Base-by-base conservation (phyloP, 306 rosid genomes). In the Cicer bijugum region DNA sequence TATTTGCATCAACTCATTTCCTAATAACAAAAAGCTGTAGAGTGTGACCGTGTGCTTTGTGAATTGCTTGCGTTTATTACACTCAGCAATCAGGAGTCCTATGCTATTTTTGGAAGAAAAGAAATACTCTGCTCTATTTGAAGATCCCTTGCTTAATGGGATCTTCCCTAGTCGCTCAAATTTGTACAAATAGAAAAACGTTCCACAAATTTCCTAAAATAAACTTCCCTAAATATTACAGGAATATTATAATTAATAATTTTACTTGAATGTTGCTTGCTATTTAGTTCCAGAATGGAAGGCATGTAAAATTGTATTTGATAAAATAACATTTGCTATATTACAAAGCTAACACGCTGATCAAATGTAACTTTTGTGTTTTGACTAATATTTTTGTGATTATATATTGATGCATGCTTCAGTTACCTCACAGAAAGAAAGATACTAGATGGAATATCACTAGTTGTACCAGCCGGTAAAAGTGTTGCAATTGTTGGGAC, bases 401-500 rank as follows among this genome's bases (percentile, higher is more conserved):
- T 70, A 45, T 48, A 79, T 83, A 46, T 73, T 79, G 38, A 67
- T 80, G 52, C 77, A 20, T 83, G 45, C 55, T 72, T 63, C 92
- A 94, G 98, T 77, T 91, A 94, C 82, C 80, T 91, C 56, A 39
- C 86, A 44, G 98, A 88, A 67, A 89, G 97, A 80, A 91, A 91
- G 85, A 94, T 94, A 89, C 98, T 94, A 68, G 97, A 88, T 80
- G 97, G 92, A 66, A 75, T 94, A 82, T 94, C 98, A 60, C 86
- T 94, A 74, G 65, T 78, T 74, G 92, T 94, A 50, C 95, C 98
- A 15, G 93, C 97, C 37, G 97, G 98, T 74, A 91, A 91, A 89
- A 94, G 97, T 83, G 97, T 94, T 81, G 98, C 98, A 68, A 94
- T 94, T 76, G 98, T 94, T 66, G 98, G 98, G 61, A 94, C 98